Evolutionary conservation across 2,329 filamentous ascomycete species (phyloP), one percentile per base, ranked within the genome.

Genomic region (Kalmusia sp.): DNA sequence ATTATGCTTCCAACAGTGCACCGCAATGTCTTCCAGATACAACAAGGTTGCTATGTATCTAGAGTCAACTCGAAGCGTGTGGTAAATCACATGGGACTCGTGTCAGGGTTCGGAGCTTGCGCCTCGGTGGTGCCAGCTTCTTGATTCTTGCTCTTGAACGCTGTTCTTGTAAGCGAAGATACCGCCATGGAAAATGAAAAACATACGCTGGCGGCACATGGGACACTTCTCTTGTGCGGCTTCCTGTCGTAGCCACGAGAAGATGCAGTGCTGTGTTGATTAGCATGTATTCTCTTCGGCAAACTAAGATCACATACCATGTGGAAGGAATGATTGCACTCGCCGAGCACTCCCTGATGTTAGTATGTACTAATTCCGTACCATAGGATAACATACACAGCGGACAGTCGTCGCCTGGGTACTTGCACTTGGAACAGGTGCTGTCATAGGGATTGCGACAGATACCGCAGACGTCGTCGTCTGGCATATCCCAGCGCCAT

Each of bases 361-460:
- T 48, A 70, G 59, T 34, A 49, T 19, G 5, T 24, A 14, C 27
- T 19, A 17, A 24, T 15, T 3, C 21, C 15, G 5, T 51, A 9
- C 24, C 35, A 30, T 44, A 11, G 37, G 19, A n/a, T 55, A 27
- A 80, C 88, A 75, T 79, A 97, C 93, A 82, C 54, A 99, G 82
- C 54, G 90, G 90, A 77, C 95, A 99, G 72, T 97, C 93, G 68
- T 99, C 95, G 52, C 95, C 95, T 12, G 95, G 95, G 71, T 92
- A 98, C 82, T 96, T 96, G 87, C 95, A 99, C 50, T 92, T 96
- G 40, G 95, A 93, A 80, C 95, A 99, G 22, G 95, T 98, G 54
- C 93, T 93, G 74, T 99, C 95, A 72, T 98, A 99, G 69, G 96
- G 91, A 58, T 96, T 93, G 72, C 96, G 93, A 77, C 95, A 99